phyloP scores from a whole-genome alignment of 768 basidiomycete genomes.

The Candolleomyces eurysporus region DNA sequence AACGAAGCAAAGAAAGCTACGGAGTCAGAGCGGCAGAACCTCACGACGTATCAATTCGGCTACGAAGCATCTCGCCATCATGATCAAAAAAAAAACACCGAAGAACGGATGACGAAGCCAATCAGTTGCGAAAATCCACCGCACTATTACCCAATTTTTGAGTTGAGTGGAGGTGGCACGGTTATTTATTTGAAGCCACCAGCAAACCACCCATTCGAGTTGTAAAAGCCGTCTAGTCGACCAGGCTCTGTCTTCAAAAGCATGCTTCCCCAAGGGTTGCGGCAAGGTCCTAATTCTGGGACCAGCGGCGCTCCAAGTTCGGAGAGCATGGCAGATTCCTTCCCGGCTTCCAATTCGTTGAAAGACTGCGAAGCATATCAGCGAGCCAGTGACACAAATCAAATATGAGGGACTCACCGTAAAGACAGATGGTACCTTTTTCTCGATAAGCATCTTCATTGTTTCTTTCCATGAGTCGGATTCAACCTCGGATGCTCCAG shows the following conservation, averaged over 20 bases:
- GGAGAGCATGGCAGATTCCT: slow-evolving; percentile 22
- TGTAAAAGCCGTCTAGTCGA: slow-evolving; percentile 31
- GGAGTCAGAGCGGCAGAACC: too few species aligned
- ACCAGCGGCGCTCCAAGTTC: slow-evolving; percentile 21
- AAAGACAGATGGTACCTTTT: slow-evolving; percentile 29
- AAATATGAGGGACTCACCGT: slow-evolving; percentile 21
- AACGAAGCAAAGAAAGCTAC: too few species aligned
- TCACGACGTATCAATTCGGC: too few species aligned
- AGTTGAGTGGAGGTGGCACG: too few species aligned
- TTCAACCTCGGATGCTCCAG: slow-evolving; percentile 25
- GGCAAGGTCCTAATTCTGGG: slow-evolving; percentile 23
- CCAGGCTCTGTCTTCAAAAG: slow-evolving; percentile 25
- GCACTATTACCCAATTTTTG: too few species aligned
- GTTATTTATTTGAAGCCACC: slow-evolving; percentile 25
- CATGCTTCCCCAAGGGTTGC: slow-evolving; percentile 33
- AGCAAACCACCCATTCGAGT: slow-evolving; percentile 33
- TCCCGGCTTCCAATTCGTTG: slow-evolving; percentile 27
- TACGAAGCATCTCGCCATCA: too few species aligned
- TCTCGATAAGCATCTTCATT: slow-evolving; percentile 21
- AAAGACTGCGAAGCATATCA: slow-evolving; percentile 24
- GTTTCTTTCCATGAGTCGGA: slow-evolving; percentile 23
- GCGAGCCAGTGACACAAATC: neutral
- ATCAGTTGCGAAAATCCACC: too few species aligned
- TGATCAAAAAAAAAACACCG: too few species aligned
- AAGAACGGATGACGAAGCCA: too few species aligned